Conservation (phyloP, 345 rosid species). For the Murraya koenigii region DNA sequence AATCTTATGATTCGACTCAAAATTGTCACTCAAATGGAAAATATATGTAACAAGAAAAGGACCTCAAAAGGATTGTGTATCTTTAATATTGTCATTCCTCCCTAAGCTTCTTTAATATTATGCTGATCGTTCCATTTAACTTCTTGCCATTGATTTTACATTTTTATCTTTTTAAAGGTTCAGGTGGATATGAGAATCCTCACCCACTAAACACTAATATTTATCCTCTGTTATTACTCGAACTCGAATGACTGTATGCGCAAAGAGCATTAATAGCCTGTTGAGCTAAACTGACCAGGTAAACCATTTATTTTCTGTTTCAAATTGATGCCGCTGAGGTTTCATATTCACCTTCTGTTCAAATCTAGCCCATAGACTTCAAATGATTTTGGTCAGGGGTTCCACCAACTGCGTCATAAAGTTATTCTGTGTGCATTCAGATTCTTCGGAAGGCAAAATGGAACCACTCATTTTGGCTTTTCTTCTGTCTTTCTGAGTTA, state of each 20-base stretch:
- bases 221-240: too few species aligned
- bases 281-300: too few species aligned
- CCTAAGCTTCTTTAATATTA: background rate
- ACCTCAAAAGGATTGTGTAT: background rate
- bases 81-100: background rate
- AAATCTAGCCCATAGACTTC: too few species aligned
- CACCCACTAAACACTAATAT: too few species aligned
- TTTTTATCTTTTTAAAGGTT: background rate
- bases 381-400: too few species aligned
- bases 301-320: background rate
- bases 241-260: too few species aligned
- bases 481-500: background rate
- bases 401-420: too few species aligned
- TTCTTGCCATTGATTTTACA: background rate
- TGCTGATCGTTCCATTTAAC: background rate
- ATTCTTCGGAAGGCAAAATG: background rate
- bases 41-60: background rate
- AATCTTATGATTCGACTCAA: slow-evolving; percentile 1
- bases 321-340: background rate
- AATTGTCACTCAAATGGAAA: background rate
- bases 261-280: too few species aligned
- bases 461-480: background rate
- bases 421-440: background rate
- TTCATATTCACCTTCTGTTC: too few species aligned
- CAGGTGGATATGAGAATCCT: too few species aligned